A percentile compares a stretch with the other conserved stretches of the same genome.
phyloP scores from a whole-genome alignment of 1,284 basidiomycete species.

The Megacollybia platyphylla region DNA sequence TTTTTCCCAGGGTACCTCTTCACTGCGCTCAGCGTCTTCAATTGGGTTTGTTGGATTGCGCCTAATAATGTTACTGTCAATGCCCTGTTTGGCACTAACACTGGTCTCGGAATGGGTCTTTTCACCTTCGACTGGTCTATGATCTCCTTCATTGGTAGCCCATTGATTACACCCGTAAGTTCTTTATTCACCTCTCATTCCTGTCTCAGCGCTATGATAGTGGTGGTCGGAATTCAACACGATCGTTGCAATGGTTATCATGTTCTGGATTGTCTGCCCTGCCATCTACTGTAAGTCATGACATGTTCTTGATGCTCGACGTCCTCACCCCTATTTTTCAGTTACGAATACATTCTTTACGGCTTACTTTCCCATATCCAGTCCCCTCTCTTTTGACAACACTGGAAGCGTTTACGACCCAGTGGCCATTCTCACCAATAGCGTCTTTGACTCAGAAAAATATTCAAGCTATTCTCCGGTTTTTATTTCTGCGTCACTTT shows the following conservation, averaged over 20 bases:
- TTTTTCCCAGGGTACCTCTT: conserved; percentile 80
- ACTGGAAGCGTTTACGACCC: neutral
- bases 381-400: neutral
- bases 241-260: conserved; percentile 64
- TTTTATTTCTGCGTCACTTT: neutral
- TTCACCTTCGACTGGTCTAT: conserved; percentile 61
- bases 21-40: conserved; percentile 72
- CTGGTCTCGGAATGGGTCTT: conserved; percentile 66
- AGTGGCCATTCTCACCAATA: neutral
- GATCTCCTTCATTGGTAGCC: conserved; percentile 6
- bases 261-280: conserved; percentile 28
- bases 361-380: neutral
- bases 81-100: conserved; percentile 64
- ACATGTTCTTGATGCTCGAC: conserved; percentile 13
- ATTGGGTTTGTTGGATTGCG: conserved; percentile 92
- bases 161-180: conserved; percentile 1
- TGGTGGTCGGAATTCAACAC: conserved; percentile 80
- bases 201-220: conserved; percentile 38
- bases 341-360: neutral
- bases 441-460: conserved; percentile 11
- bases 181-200: conserved; percentile 37
- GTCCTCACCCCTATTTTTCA: conserved; percentile 11
- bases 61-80: conserved; percentile 78
- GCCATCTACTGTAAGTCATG: neutral
- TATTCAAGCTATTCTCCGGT: conserved; percentile 13